Evolutionary conservation across 257 asterid species (phyloP).

Genomic region (Lithospermum erythrorhizon): DNA sequence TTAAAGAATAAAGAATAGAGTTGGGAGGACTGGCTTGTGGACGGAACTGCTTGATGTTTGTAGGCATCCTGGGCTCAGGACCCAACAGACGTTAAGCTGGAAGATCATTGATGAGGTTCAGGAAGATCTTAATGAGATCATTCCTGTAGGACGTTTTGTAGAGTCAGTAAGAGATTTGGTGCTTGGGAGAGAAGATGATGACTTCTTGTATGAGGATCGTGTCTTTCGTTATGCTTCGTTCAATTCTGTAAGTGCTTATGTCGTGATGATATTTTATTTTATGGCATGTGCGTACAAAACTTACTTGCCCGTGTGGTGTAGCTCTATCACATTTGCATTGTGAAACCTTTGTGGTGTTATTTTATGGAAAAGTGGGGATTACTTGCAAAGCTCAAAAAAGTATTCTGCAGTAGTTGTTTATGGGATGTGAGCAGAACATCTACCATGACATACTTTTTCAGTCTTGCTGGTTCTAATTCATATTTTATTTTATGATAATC

Average conservation of each 20-base stretch:
- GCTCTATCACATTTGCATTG: not conserved
- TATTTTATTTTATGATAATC: not conserved
- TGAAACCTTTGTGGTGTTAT: too few relatives aligned
- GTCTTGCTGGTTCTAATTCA: not conserved
- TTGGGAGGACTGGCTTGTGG: constrained; percentile 97
- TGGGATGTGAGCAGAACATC: not conserved
- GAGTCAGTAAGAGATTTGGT: constrained; percentile 64
- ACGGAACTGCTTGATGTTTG: constrained; percentile 36
- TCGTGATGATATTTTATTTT: constrained; percentile 4
- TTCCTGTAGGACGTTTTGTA: constrained; percentile 68
- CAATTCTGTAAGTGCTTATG: constrained; percentile 61
- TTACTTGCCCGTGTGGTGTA: not conserved
- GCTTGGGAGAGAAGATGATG: constrained; percentile 77
- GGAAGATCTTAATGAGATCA: constrained; percentile 36
- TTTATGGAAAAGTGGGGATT: too few relatives aligned
- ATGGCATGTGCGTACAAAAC: not conserved
- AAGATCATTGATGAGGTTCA: constrained; percentile 24
- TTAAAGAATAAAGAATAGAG: constrained; percentile 64
- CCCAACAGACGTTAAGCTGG: constrained; percentile 35
- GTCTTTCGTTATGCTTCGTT: constrained; percentile 79
- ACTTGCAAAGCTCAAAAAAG: too few relatives aligned
- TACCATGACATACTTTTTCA: not conserved
- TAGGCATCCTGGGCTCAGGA: constrained; percentile 46
- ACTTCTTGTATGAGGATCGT: constrained; percentile 82
- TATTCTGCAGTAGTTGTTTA: not conserved